Evolutionary conservation across 2,329 filamentous ascomycete genomes (phyloP), one percentile per base, ranked within the genome.

Genomic region (Chaetomium olivaceum): DNA sequence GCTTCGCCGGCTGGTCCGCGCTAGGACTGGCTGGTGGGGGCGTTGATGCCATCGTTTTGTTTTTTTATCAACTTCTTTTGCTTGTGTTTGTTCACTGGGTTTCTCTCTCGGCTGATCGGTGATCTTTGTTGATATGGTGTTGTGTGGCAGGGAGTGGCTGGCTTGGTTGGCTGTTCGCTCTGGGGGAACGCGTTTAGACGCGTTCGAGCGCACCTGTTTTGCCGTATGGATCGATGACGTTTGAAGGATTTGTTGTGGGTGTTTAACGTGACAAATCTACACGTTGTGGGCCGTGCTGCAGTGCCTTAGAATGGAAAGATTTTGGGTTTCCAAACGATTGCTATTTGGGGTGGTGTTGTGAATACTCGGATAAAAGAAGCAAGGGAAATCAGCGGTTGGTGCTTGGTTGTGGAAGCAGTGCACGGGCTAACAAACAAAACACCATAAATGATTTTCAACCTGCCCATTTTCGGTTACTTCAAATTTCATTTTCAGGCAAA

Each of bases 31-130:
- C 36, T 19, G 67, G 66, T 55, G 68, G 64, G 19, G 68, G 67
- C 57, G 68, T 67, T 33, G 71, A 68, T 12, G 67, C 66, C 71
- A 72, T 72, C 59, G 25, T 66, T 36, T 54, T 14, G 64, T 56
- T 54, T 61, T 33, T 31, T 60, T 36, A 5, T 50, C 8, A 16
- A 25, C 48, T 58, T 36, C 61, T 39, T 54, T 4, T 39, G 14
- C 19, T 59, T 62, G 36, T 29, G 39, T 46, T 63, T 6, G 12
- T 51, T 58, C 52, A 16, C 9, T 54, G 2, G 6, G 55, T 43
- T 14, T 50, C 5, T 54, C 36, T 6, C 25, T 33, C 7, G 11
- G 46, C 6, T 11, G 48, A 14, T 51, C 48, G 23, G 48, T 1
- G 31, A 9, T n/a, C 11, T 16, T 39, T 16, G 33, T 23, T 25